A percentile compares a stretch with the other conserved stretches of the same genome.
These are phyloP conservation scores for Pythium oligandrum DNA, from an alignment of 352 stramenopile species.

Conservation along the genomic window DNA sequence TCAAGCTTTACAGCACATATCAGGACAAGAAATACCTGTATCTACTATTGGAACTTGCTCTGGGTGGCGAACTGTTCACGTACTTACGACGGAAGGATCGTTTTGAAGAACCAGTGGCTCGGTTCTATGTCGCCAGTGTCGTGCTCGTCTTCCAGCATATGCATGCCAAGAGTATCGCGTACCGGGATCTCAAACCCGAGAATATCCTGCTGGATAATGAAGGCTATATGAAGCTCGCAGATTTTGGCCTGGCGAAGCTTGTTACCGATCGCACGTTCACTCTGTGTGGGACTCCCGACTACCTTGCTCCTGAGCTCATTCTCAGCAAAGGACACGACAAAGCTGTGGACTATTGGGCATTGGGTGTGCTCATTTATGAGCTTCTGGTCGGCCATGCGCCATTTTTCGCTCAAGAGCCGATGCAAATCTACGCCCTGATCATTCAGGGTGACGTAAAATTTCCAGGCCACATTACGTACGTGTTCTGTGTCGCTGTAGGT, in stretches of 20 bases:
- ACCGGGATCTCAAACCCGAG: conserved; percentile 89
- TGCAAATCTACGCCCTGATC: conserved; percentile 91
- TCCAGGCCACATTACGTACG: conserved; percentile 70
- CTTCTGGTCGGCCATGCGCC: conserved; percentile 81
- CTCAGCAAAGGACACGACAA: conserved; percentile 88
- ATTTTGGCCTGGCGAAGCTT: conserved; percentile 92
- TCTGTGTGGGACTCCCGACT: conserved; percentile 90
- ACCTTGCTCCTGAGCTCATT: conserved; percentile 92
- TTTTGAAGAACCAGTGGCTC: conserved; percentile 69
- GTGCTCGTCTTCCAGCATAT: conserved; percentile 90
- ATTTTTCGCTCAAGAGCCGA: conserved; percentile 88
- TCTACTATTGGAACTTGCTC: conserved; percentile 89
- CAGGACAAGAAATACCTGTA: conserved; percentile 90
- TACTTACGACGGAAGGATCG: conserved; percentile 73
- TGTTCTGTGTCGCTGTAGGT: not conserved
- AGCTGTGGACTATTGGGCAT: conserved; percentile 89
- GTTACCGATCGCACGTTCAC: conserved; percentile 86
- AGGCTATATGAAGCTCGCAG: conserved; percentile 88
- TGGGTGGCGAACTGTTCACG: conserved; percentile 91
- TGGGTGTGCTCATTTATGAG: conserved; percentile 89
- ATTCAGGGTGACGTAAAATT: conserved; percentile 87
- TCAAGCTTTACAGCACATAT: conserved; percentile 87
- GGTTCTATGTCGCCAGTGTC: conserved; percentile 89
- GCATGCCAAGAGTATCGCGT: conserved; percentile 87
- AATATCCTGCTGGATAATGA: conserved; percentile 84